These are phyloP conservation scores for Coemansia sp. DNA, from an alignment of 192 early-diverging fungal genomes.

Conservation along the genomic window DNA sequence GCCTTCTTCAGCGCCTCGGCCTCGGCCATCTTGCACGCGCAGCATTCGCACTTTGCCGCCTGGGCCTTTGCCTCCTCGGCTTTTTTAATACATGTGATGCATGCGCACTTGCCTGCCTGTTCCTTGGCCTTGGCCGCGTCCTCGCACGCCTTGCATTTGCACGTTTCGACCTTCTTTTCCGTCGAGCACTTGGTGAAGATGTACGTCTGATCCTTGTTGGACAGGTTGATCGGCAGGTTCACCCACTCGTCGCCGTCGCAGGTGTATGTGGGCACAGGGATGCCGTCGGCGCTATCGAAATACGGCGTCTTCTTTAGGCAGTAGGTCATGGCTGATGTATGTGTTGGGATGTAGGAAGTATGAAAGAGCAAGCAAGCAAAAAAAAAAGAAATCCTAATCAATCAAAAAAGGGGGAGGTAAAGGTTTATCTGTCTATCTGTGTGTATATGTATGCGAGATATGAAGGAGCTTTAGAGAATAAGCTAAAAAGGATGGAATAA, in stretches of 20 bases:
- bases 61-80: constrained; percentile 38
- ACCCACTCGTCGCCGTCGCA: constrained; percentile 53
- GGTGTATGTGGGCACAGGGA: constrained; percentile 47
- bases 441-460: constrained; percentile 3
- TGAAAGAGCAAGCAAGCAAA: too few relatives aligned
- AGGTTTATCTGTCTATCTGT: background rate
- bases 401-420: background rate
- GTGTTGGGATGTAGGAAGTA: background rate
- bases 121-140: constrained; percentile 30
- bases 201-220: constrained; percentile 47
- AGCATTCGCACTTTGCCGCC: constrained; percentile 37
- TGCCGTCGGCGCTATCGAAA: constrained; percentile 30
- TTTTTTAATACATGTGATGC: constrained; percentile 29
- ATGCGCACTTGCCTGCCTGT: constrained; percentile 33
- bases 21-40: constrained; percentile 24
- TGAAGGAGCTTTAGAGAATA: too few relatives aligned
- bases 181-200: constrained; percentile 41
- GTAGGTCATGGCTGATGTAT: constrained; percentile 32
- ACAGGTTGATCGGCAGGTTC: constrained; percentile 50
- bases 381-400: too few relatives aligned
- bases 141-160: constrained; percentile 37
- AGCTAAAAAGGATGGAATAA: background rate
- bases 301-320: constrained; percentile 50
- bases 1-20: constrained; percentile 24
- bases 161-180: constrained; percentile 33